phyloP scores from a whole-genome alignment of 345 rosid genomes.

The Acer campestre region DNA sequence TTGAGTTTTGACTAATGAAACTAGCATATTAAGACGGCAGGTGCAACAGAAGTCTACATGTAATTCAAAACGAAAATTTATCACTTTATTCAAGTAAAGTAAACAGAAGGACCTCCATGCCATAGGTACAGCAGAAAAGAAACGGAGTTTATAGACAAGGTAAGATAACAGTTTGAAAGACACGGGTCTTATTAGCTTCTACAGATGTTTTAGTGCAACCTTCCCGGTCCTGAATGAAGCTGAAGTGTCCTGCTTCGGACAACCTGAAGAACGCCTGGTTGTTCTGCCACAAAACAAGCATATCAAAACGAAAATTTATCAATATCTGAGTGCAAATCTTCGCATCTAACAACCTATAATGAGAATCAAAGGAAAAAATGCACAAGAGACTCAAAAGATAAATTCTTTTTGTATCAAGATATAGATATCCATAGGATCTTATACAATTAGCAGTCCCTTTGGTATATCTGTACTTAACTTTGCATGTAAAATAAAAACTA shows the following conservation, averaged over 20 bases:
- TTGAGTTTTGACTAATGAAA: no score
- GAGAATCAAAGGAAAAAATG: background rate
- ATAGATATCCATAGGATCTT: background rate
- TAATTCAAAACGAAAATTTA: background rate
- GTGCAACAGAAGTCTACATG: background rate
- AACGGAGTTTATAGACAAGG: conserved; percentile 7
- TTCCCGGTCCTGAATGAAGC: conserved; percentile 56
- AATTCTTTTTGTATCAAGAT: background rate
- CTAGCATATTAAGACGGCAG: background rate
- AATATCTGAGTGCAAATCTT: background rate
- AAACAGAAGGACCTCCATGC: background rate
- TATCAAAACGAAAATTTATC: background rate
- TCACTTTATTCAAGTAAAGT: conserved; percentile 9
- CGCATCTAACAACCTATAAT: background rate
- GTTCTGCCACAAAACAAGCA: conserved; percentile 47
- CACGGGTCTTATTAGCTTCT: background rate
- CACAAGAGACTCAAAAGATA: background rate
- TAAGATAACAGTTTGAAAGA: background rate
- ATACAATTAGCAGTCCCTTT: no score
- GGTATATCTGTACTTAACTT: no score
- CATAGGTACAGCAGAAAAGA: background rate
- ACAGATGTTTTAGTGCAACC: conserved; percentile 28
- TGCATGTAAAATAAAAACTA: no score
- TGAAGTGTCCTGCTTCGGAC: conserved; percentile 61
- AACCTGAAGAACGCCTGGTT: conserved; percentile 91